phyloP scores from a whole-genome alignment of 169 alveolate genomes.

The Cystoisospora suis region DNA sequence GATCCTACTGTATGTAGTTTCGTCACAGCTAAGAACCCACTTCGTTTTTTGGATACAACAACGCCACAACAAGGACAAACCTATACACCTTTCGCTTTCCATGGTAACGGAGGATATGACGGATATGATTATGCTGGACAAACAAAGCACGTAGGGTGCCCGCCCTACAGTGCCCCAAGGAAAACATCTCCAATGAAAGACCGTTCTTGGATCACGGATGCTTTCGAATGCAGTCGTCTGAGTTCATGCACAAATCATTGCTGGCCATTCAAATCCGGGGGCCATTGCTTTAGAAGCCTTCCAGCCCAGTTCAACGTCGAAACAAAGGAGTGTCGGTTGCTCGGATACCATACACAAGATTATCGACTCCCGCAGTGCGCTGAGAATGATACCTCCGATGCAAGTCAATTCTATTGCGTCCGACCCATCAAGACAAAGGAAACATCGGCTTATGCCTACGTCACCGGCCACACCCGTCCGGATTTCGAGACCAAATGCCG shows the following conservation, averaged over 20 bases:
- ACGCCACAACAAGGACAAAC: slow-evolving; percentile 10
- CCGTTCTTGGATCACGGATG: slow-evolving; percentile 42
- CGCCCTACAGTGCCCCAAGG: slow-evolving; percentile 65
- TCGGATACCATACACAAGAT: slow-evolving; percentile 66
- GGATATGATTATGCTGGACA: slow-evolving; percentile 64
- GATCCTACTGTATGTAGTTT: slow-evolving; percentile 53
- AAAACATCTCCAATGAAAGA: slow-evolving; percentile 49
- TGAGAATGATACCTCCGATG: not conserved
- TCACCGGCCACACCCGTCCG: slow-evolving; percentile 64
- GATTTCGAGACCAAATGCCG: slow-evolving; percentile 70
- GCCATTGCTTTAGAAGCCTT: slow-evolving; percentile 63
- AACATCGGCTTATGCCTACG: slow-evolving; percentile 49
- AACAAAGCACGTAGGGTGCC: slow-evolving; percentile 64
- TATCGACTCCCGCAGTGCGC: slow-evolving; percentile 34
- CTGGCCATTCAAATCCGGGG: slow-evolving; percentile 58
- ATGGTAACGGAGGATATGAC: slow-evolving; percentile 67
- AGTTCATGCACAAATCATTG: slow-evolving; percentile 66
- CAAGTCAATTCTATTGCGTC: slow-evolving; percentile 54
- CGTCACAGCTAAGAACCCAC: slow-evolving; percentile 51
- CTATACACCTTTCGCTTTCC: slow-evolving; percentile 62
- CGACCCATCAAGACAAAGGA: slow-evolving; percentile 58
- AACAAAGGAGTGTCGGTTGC: slow-evolving; percentile 63
- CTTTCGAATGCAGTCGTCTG: slow-evolving; percentile 57
- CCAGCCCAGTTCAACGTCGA: slow-evolving; percentile 56
- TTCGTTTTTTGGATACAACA: slow-evolving; percentile 53